Evolutionary conservation across 176 grass and related monocot species (phyloP).

Genomic region (Oryza nivara): DNA sequence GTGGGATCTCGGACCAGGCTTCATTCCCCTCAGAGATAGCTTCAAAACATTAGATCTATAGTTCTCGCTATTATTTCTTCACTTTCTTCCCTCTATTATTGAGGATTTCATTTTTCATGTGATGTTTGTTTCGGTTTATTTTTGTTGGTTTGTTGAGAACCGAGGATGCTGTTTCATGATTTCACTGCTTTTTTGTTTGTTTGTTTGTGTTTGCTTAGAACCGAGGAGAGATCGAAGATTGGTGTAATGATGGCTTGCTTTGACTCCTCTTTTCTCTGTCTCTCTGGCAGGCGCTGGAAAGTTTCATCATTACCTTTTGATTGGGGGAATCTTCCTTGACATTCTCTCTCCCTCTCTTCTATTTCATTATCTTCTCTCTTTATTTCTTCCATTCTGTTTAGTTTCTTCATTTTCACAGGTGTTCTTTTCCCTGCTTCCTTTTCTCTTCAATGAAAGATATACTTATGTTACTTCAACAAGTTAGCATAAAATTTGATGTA

Average conservation of each 20-base stretch:
- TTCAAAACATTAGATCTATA: slow-evolving; percentile 51
- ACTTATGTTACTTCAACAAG: not conserved
- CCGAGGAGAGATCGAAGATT: slow-evolving; percentile 52
- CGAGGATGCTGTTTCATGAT: slow-evolving; percentile 20
- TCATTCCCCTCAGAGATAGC: slow-evolving; percentile 95
- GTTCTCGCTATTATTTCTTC: not conserved
- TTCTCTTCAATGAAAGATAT: not conserved
- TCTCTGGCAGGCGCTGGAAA: slow-evolving; percentile 57
- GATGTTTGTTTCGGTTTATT: not conserved
- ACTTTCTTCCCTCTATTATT: not conserved
- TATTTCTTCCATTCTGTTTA: not conserved
- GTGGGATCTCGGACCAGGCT: slow-evolving; percentile 97
- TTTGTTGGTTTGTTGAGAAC: slow-evolving; percentile 39
- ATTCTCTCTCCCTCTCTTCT: slow-evolving; percentile 38
- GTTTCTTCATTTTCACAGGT: not conserved
- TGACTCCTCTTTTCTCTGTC: slow-evolving; percentile 48
- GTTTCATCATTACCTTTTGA: slow-evolving; percentile 71
- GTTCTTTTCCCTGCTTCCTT: not conserved
- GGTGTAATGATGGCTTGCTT: slow-evolving; percentile 72
- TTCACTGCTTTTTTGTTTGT: not conserved
- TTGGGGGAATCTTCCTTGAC: slow-evolving; percentile 42
- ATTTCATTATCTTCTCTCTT: not conserved
- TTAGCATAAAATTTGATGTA: not conserved
- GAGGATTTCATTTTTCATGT: not conserved
- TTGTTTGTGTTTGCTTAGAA: slow-evolving; percentile 31